Conservation (phyloP, 129 eudicot species). For the Pulicaria dysenterica region DNA sequence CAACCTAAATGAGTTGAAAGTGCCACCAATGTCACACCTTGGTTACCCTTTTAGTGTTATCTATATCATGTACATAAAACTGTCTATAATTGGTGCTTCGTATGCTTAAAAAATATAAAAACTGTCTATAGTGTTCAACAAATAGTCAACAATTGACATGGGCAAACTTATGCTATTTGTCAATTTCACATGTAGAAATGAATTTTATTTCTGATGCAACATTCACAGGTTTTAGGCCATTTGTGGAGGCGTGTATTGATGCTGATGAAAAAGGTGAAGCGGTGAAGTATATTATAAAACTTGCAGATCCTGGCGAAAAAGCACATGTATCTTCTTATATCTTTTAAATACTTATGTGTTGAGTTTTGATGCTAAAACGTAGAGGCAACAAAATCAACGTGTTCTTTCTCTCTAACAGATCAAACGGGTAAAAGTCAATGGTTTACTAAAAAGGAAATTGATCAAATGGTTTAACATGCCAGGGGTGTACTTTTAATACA, state of each 20-base stretch:
- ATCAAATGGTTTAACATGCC: no score
- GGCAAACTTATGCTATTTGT: no score
- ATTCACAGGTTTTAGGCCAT: constrained; percentile 79
- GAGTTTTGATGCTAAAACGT: constrained; percentile 16
- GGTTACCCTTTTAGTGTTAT: no score
- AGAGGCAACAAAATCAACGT: background rate
- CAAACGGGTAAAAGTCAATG: background rate
- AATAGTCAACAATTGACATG: no score
- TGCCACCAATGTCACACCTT: no score
- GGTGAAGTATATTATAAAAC: constrained; percentile 85
- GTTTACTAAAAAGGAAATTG: no score
- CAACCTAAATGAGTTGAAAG: no score
- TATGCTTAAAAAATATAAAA: no score
- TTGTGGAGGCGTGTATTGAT: constrained; percentile 97
- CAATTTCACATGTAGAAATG: no score
- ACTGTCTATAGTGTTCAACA: no score
- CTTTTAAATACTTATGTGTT: background rate
- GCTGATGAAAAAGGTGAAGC: constrained; percentile 95
- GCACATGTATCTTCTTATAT: constrained; percentile 68
- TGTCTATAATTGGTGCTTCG: no score
- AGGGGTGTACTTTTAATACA: background rate
- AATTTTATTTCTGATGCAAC: constrained; percentile 8
- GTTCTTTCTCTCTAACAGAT: background rate
- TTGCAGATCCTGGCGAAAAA: constrained; percentile 80
- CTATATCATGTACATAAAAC: no score